Conservation (phyloP, 257 asterid genomes). For the Fraxinus quadrangulata region DNA sequence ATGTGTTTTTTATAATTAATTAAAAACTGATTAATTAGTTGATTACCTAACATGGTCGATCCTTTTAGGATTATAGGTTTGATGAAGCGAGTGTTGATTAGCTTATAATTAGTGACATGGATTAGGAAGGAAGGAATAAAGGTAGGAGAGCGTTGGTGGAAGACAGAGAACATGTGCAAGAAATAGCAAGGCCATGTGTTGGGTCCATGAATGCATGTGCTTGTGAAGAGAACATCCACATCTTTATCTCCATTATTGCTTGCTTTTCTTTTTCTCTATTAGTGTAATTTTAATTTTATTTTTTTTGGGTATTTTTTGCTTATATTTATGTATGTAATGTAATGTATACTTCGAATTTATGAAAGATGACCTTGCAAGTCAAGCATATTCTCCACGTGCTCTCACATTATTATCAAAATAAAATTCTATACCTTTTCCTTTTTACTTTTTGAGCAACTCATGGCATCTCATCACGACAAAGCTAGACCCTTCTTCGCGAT, state of each 20-base stretch:
- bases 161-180: slow-evolving; percentile 40
- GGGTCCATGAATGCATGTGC: slow-evolving; percentile 22
- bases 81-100: slow-evolving; percentile 4
- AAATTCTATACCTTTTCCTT: not conserved
- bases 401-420: no score
- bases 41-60: slow-evolving; percentile 22
- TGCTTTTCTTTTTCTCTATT: not conserved
- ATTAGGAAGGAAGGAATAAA: not conserved
- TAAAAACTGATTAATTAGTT: not conserved
- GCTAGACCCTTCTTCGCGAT: no score
- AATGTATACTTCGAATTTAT: not conserved
- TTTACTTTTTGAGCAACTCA: not conserved
- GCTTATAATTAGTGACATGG: slow-evolving; percentile 2
- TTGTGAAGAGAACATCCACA: not conserved
- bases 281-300: not conserved
- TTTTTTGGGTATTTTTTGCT: not conserved
- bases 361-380: not conserved
- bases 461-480: not conserved
- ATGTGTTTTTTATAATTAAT: not conserved
- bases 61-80: not conserved
- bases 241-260: slow-evolving; percentile 5
- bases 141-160: slow-evolving; percentile 20
- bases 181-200: slow-evolving; percentile 26
- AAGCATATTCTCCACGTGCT: not conserved
- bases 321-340: not conserved